phyloP scores from a whole-genome alignment of 768 basidiomycete species.

The Mycena filopes region DNA sequence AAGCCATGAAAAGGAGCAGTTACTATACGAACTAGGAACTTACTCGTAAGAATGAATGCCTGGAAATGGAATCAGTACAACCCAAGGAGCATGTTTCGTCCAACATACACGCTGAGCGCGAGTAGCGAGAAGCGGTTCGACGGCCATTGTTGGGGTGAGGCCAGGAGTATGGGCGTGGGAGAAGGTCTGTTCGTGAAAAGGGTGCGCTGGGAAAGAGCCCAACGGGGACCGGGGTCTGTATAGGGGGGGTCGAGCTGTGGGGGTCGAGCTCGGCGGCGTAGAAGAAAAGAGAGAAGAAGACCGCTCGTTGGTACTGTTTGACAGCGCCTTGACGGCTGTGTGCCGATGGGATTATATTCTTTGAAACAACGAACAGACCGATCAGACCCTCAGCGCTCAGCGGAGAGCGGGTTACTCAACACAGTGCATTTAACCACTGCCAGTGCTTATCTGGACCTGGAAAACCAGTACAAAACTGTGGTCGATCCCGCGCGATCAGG shows the following conservation, averaged over 20 bases:
- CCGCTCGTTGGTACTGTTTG: too few species aligned
- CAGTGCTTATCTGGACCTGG: too few species aligned
- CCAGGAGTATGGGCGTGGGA: conserved; percentile 10
- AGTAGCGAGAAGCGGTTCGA: conserved; percentile 78
- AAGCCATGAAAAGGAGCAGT: conserved; percentile 2
- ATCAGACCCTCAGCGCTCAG: too few species aligned
- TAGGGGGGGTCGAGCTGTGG: neutral
- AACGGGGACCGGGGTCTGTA: too few species aligned
- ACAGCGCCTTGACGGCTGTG: too few species aligned
- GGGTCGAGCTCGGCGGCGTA: neutral
- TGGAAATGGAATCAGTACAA: conserved; percentile 1
- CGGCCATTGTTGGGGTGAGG: conserved; percentile 60
- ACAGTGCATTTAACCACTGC: too few species aligned
- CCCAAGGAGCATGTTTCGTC: neutral
- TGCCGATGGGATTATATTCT: too few species aligned
- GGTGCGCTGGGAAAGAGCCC: neutral
- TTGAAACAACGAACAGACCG: too few species aligned
- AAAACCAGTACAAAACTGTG: neutral
- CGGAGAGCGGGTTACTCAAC: too few species aligned
- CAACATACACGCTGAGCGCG: conserved; percentile 62
- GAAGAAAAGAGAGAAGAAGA: neutral
- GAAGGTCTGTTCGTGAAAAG: neutral
- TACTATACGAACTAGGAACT: conserved; percentile 35
- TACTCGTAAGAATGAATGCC: conserved; percentile 78
- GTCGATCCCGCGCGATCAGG: conserved; percentile 5